Evolutionary conservation across 1,284 basidiomycete species (phyloP).

Genomic region (Tilletiopsis washingtonensis): DNA sequence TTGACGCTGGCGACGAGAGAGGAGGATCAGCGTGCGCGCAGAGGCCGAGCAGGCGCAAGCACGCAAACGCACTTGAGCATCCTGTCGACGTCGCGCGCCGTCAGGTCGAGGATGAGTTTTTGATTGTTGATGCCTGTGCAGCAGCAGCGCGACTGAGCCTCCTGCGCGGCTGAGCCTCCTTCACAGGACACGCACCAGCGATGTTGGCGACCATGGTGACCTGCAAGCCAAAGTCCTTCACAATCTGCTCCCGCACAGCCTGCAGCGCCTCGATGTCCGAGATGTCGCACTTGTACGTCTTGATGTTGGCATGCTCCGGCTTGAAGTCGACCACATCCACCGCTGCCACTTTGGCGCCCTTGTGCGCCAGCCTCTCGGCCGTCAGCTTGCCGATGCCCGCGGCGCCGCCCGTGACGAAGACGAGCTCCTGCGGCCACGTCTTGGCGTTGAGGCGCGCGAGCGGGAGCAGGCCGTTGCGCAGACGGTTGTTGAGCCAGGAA

Average conservation of each 20-base stretch:
- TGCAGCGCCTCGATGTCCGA: slow-evolving; percentile 5
- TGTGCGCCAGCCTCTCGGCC: slow-evolving; percentile 1
- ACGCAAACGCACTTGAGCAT: too few relatives aligned
- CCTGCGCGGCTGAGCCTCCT: too few relatives aligned
- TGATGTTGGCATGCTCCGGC: slow-evolving; percentile 6
- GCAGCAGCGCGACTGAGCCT: too few relatives aligned
- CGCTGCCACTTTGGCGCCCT: slow-evolving; percentile 9
- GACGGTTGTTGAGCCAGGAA: slow-evolving; percentile 6
- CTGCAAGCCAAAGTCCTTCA: slow-evolving; percentile 1
- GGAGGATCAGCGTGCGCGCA: too few relatives aligned
- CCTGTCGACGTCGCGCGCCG: too few relatives aligned
- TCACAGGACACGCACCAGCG: too few relatives aligned
- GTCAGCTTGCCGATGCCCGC: not conserved
- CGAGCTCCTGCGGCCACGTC: slow-evolving; percentile 5
- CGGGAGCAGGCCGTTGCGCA: slow-evolving; percentile 9
- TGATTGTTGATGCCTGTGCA: too few relatives aligned
- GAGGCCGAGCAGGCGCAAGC: too few relatives aligned
- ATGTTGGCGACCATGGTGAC: slow-evolving; percentile 9
- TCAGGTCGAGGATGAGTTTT: too few relatives aligned
- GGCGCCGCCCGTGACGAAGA: slow-evolving; percentile 8
- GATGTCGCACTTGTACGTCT: slow-evolving; percentile 10
- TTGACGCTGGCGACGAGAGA: slow-evolving; percentile 1
- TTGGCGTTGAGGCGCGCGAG: not conserved
- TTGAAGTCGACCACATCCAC: slow-evolving; percentile 11
- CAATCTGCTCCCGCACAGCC: slow-evolving; percentile 1